Conservation (phyloP, 805 yeast species). For the Teunomyces atbi region DNA sequence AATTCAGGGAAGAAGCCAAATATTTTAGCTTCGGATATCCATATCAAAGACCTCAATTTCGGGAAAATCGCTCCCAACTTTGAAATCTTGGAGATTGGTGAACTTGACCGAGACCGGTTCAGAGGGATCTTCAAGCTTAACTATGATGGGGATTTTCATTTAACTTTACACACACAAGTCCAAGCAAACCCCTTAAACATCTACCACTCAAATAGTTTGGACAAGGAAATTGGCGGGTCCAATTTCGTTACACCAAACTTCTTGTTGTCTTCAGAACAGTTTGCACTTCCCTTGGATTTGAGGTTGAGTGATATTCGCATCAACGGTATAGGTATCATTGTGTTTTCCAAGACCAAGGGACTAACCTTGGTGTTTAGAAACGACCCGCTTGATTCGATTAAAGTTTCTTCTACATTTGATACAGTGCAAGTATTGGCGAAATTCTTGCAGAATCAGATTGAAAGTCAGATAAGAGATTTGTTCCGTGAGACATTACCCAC, state of each 20-base stretch:
- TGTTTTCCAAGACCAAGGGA: constrained; percentile 78
- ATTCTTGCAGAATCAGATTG: constrained; percentile 79
- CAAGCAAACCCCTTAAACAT: constrained; percentile 83
- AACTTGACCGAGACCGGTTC: constrained; percentile 69
- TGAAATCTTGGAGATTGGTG: constrained; percentile 82
- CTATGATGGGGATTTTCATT: constrained; percentile 72
- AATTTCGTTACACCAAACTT: constrained; percentile 66
- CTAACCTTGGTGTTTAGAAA: constrained; percentile 83
- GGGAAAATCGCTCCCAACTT: constrained; percentile 73
- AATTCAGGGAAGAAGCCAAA: constrained; percentile 72
- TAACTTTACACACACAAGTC: constrained; percentile 73
- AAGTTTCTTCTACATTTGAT: constrained; percentile 85
- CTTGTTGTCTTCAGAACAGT: constrained; percentile 60
- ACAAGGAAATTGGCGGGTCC: constrained; percentile 31
- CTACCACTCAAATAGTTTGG: constrained; percentile 46
- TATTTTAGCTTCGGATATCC: constrained; percentile 66
- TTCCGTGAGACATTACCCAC: constrained; percentile 85
- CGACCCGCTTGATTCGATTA: constrained; percentile 82
- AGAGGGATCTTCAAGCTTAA: constrained; percentile 79
- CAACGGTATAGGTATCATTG: constrained; percentile 81
- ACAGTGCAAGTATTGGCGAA: constrained; percentile 80
- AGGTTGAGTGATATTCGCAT: constrained; percentile 69
- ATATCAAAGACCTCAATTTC: constrained; percentile 66
- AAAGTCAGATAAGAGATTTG: constrained; percentile 71
- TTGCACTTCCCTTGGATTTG: constrained; percentile 76